phyloP scores from a whole-genome alignment of 177 flowering plant species.

The Tripterygium wilfordii region DNA sequence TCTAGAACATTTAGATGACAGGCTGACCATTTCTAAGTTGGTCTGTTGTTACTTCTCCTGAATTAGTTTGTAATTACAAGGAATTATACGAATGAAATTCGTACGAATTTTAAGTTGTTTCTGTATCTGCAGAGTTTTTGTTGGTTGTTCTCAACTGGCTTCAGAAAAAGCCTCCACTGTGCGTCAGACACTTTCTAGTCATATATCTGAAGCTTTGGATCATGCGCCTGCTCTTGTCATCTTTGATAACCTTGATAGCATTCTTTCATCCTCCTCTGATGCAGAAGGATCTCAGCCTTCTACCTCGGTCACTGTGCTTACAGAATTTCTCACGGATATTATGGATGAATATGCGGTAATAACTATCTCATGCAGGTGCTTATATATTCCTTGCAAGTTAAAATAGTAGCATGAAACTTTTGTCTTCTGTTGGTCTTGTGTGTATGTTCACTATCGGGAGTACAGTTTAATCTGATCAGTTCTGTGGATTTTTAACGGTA shows the following conservation, averaged over 20 bases:
- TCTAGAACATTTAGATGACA: too few species aligned
- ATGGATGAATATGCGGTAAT: conserved; percentile 88
- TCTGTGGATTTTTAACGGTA: too few species aligned
- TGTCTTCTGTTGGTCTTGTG: too few species aligned
- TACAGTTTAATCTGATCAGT: too few species aligned
- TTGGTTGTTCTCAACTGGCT: conserved; percentile 68
- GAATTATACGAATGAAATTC: too few species aligned
- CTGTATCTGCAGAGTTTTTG: conserved; percentile 56
- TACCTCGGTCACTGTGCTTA: conserved; percentile 40
- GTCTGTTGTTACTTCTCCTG: conserved; percentile 2
- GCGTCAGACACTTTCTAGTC: conserved; percentile 49
- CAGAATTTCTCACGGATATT: conserved; percentile 65
- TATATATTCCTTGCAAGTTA: too few species aligned
- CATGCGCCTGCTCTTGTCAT: conserved; percentile 82
- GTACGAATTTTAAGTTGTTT: neutral
- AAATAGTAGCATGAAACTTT: too few species aligned
- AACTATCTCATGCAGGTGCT: neutral
- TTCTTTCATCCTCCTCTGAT: conserved; percentile 59
- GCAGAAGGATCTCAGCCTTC: conserved; percentile 72
- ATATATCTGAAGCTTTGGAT: conserved; percentile 74
- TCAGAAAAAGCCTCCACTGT: conserved; percentile 56
- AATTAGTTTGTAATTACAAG: too few species aligned
- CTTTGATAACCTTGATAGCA: conserved; percentile 90
- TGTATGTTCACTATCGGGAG: too few species aligned
- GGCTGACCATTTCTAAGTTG: too few species aligned